Evolutionary conservation across 2,329 filamentous ascomycete species (phyloP), one percentile per base, ranked within the genome.

Genomic region (Podosphaera xanthii): DNA sequence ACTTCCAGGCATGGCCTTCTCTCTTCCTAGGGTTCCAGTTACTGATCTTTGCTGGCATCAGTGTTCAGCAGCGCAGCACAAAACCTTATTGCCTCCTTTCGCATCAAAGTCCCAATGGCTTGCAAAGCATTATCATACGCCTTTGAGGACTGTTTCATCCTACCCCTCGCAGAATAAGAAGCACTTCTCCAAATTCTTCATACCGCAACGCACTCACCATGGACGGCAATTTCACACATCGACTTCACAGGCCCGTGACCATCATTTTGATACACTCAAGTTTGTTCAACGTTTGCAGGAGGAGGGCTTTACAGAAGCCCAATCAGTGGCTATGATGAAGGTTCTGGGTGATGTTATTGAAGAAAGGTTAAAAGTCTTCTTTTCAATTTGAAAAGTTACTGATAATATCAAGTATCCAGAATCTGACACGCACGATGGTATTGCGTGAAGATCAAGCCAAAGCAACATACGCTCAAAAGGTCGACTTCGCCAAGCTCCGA

Each of bases 311-410:
- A 95, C 88, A 33, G 91, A 97, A 71, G 86, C 90, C 65, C 92
- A 98, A 72, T 84, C 90, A 2, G 89, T 88, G 34, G 91, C 92
- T n/a, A 92, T 96, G 86, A 97, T 98, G 92, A 87, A 87, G 70
- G 87, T 97, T 5, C 76, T 98, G 46, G 90, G 89, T 72, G 90
- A 97, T 70, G 91, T 97, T 8, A 96, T 98, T 64, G 87, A 97
- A 70, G 92, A 98, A 73, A 94, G 84, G 83, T 84, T 65, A 33
- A 68, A 22, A 8, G 33, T 7, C 40, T 31, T 34, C 7, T 14
- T 10, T 22, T 33, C 12, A 48, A 7, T n/a, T 2, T n/a, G 9
- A 34, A 12, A 34, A 6, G 5, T 44, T n/a, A 53, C 61, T 64
- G 55, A 66, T 44, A 12, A 40, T 40, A 50, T 5, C 50, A 42